phyloP scores from a whole-genome alignment of 2,329 filamentous ascomycete species.

The Coniochaeta prunicola region DNA sequence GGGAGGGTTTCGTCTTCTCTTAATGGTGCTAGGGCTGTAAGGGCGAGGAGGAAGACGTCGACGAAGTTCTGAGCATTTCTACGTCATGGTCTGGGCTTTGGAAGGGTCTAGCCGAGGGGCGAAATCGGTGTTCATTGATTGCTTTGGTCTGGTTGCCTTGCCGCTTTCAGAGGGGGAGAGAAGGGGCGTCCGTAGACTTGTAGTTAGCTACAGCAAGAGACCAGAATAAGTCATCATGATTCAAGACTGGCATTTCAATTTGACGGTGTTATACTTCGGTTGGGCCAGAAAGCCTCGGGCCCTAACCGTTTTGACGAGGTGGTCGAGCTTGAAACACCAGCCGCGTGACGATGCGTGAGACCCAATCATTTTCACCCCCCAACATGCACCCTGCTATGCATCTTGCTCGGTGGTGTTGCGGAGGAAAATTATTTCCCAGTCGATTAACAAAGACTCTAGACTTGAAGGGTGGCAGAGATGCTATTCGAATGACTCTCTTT shows the following conservation, averaged over 20 bases:
- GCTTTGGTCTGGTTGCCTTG: not conserved
- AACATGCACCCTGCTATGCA: not conserved
- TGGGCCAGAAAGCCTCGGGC: too few relatives aligned
- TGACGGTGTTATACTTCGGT: too few relatives aligned
- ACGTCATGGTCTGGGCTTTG: not conserved
- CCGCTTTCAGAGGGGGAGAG: too few relatives aligned
- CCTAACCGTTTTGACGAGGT: not conserved
- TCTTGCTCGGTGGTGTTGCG: not conserved
- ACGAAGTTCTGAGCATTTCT: slow-evolving; percentile 1
- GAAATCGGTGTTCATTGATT: not conserved
- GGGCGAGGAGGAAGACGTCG: slow-evolving; percentile 1
- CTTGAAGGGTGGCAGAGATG: not conserved
- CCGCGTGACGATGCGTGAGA: not conserved
- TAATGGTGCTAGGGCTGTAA: not conserved
- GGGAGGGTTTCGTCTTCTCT: not conserved
- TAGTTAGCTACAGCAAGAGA: not conserved
- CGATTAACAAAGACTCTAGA: not conserved
- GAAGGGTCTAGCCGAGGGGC: not conserved
- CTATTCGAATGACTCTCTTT: not conserved
- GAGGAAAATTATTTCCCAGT: not conserved
- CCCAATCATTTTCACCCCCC: not conserved
- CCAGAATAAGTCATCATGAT: not conserved
- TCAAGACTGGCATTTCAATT: not conserved
- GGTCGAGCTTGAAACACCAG: not conserved
- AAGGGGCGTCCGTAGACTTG: not conserved